Evolutionary conservation across 148 eudicot species (phyloP), one percentile per base, ranked within the genome.

Genomic region (Cornus florida): DNA sequence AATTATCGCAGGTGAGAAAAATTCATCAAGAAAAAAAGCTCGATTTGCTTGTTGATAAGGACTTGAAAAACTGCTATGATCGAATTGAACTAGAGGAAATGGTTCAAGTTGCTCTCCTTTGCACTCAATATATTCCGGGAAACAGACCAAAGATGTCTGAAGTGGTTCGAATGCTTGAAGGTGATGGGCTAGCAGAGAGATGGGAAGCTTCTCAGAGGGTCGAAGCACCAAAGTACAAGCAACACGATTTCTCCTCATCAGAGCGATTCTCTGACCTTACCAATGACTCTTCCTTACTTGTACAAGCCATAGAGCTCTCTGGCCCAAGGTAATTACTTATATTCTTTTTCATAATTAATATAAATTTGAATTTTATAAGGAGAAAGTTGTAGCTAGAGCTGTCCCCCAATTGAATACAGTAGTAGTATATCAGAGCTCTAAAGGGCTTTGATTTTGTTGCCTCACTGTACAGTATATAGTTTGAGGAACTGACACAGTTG

Each of bases 131-230:
- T 81, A 81, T 83, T 33, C 96, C 96, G 0, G 83, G 76, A 24
- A 83, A 90, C 22, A 82, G 96, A 72, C 96, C 96, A 20, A 92
- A 86, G 81, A 92, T 92, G 93, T 90, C 92, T 1, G 92, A 92
- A 76, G 96, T 92, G 32, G 92, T 92, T 31, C 78, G 93, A 46
- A 92, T 92, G 96, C 88, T 92, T 3, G 96, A 92, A 85, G 93
- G 93, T 0, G 96, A 92, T 38, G 96, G 96, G 35, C 88, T 92
- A 41, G 92, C 89, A 7, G 96, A 92, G 78, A 92, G 86, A 74
- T 92, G 96, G 96, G 93, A 92, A 81, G 91, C 93, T 67, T 87
- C 93, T 3, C 93, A 92, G 69, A 86, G 87, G 86, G 86, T 88
- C 4, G 93, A 89, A 64, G 23, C 92, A 31, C 82, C 81, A 19